Percentiles rank a stretch among this genome's conserved stretches.
These are phyloP conservation scores for Hypoxylon sp. DNA, from an alignment of 2,329 filamentous ascomycete species.

Conservation along the genomic window DNA sequence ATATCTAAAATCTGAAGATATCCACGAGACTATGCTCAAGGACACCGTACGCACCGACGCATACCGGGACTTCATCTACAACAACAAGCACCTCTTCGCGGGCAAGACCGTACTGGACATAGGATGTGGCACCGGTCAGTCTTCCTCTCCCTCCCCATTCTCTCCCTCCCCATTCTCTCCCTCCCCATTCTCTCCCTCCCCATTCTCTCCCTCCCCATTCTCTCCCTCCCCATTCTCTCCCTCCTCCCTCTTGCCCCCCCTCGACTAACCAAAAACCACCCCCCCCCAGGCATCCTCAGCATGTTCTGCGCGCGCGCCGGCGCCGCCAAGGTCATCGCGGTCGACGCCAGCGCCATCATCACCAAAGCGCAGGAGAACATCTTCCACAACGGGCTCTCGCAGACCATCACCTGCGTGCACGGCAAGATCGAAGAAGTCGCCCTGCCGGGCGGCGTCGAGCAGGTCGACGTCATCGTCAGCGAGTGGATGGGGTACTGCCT, in stretches of 20 bases:
- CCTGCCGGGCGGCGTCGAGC: constrained; percentile 71
- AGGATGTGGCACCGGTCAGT: constrained; percentile 78
- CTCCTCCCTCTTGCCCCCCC: not conserved
- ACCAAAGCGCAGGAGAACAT: constrained; percentile 87
- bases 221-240: not conserved
- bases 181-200: not conserved
- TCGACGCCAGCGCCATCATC: constrained; percentile 93
- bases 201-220: too few relatives aligned
- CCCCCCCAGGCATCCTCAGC: constrained; percentile 79
- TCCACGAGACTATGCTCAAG: constrained; percentile 96
- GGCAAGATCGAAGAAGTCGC: constrained; percentile 90
- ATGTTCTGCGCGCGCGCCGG: constrained; percentile 96
- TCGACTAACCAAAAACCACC: constrained; percentile 7
- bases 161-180: constrained; percentile 28
- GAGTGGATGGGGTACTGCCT: constrained; percentile 99
- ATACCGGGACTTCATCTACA: constrained; percentile 95
- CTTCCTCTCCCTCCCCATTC: constrained; percentile 22
- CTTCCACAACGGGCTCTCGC: constrained; percentile 79
- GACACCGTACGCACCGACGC: constrained; percentile 88
- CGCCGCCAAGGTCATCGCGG: constrained; percentile 85
- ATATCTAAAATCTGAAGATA: constrained; percentile 66
- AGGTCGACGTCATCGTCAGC: constrained; percentile 94
- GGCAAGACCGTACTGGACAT: constrained; percentile 92
- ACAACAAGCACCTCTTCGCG: constrained; percentile 86
- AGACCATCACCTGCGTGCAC: constrained; percentile 80